A percentile compares a stretch with the other conserved stretches of the same genome.
Evolutionary conservation across 495 filamentous ascomycete species (phyloP).

Genomic region (Hypoxylon fuscum): DNA sequence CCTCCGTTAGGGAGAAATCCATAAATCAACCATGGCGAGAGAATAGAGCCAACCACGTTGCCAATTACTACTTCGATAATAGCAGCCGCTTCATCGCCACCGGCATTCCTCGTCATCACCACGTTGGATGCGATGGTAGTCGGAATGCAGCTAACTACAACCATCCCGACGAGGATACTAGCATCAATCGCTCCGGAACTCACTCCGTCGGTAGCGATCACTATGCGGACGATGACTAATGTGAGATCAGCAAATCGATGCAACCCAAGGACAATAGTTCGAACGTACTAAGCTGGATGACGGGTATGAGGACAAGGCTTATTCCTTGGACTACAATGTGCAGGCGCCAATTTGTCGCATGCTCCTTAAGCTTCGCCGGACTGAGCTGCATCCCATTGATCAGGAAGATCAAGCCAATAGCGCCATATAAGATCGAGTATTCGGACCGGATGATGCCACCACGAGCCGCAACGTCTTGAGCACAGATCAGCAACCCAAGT

Average conservation of each 20-base stretch:
- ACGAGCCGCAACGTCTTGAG: conserved; percentile 58
- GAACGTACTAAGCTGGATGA: conserved; percentile 45
- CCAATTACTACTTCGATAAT: conserved; percentile 64
- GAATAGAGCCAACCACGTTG: conserved; percentile 62
- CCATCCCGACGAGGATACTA: conserved; percentile 63
- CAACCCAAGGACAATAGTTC: background rate
- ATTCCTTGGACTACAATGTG: conserved; percentile 61
- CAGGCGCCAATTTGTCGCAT: conserved; percentile 62
- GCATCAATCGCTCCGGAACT: conserved; percentile 52
- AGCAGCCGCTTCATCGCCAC: conserved; percentile 65
- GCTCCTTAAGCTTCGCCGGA: conserved; percentile 59
- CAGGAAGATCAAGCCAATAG: conserved; percentile 62
- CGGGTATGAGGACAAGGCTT: conserved; percentile 62
- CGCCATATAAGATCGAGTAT: conserved; percentile 64
- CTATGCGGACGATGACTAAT: conserved; percentile 56
- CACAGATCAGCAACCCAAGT: conserved; percentile 14
- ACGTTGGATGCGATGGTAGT: conserved; percentile 68
- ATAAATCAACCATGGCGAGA: conserved; percentile 62
- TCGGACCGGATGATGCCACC: conserved; percentile 63
- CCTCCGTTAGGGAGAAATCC: conserved; percentile 53
- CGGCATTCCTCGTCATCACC: conserved; percentile 64
- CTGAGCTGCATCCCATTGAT: conserved; percentile 64
- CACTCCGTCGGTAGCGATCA: conserved; percentile 56
- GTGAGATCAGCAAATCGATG: conserved; percentile 31
- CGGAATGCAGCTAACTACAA: conserved; percentile 64